Percentiles rank a stretch among this genome's conserved stretches.
phyloP scores from a whole-genome alignment of 257 asterid species.

The Solanum medicagineum region DNA sequence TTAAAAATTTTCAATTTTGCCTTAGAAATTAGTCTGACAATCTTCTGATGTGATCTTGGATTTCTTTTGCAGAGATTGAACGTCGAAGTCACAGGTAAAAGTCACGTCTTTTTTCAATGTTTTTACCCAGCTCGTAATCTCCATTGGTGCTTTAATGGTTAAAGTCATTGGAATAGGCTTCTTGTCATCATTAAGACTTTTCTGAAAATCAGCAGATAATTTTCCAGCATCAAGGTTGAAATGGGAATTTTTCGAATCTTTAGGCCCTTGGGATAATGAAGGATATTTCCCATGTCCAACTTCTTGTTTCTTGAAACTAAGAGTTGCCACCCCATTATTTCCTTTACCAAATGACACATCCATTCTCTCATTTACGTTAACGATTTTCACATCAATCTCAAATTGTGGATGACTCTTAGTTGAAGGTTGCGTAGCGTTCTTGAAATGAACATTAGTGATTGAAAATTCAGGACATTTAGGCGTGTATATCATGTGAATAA shows the following conservation, averaged over 20 bases:
- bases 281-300: conserved; percentile 33
- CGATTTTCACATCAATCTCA: conserved; percentile 12
- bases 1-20: not conserved
- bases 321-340: conserved; percentile 7
- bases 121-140: conserved; percentile 31
- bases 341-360: conserved; percentile 12
- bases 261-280: not conserved
- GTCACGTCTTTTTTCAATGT: conserved; percentile 1
- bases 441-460: conserved; percentile 12
- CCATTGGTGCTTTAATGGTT: conserved; percentile 13
- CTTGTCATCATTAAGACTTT: conserved; percentile 6
- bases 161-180: conserved; percentile 20
- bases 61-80: conserved; percentile 16
- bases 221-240: conserved; percentile 10
- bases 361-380: conserved; percentile 26
- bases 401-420: not conserved
- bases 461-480: conserved; percentile 38
- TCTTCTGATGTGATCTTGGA: conserved; percentile 22
- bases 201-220: conserved; percentile 5
- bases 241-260: not conserved
- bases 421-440: not conserved
- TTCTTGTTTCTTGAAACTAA: conserved; percentile 13
- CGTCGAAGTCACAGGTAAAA: conserved; percentile 36
- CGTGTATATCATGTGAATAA: conserved; percentile 17
- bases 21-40: conserved; percentile 23